Evolutionary conservation across 2,329 filamentous ascomycete species (phyloP).

Genomic region (Fusarium begoniae): DNA sequence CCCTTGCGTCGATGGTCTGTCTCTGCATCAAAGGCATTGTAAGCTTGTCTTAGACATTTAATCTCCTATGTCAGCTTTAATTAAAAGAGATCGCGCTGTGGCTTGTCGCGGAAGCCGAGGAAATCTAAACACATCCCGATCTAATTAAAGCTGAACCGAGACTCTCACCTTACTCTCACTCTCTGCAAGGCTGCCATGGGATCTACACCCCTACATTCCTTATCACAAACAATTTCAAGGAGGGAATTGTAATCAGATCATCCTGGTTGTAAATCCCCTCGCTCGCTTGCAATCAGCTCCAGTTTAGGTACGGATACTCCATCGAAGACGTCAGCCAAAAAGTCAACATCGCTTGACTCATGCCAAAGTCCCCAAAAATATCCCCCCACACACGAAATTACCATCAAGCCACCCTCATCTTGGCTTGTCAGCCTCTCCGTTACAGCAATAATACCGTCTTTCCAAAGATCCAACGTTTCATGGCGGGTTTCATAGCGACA

Average conservation of each 20-base stretch:
- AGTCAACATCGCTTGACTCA: background rate
- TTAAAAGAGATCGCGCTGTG: background rate
- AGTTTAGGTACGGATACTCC: background rate
- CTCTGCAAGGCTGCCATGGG: background rate
- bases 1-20: background rate
- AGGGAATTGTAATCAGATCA: background rate
- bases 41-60: constrained; percentile 6
- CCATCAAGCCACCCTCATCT: background rate
- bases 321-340: background rate
- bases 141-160: background rate
- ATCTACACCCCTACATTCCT: background rate
- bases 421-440: background rate
- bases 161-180: background rate
- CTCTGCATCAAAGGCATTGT: constrained; percentile 10
- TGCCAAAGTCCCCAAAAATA: background rate
- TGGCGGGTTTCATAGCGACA: constrained; percentile 9
- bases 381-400: background rate
- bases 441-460: no score
- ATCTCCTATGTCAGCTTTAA: constrained; percentile 7
- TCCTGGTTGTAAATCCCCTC: background rate
- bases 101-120: constrained; percentile 6
- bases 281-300: background rate
- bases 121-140: background rate
- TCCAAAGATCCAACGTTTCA: background rate
- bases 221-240: background rate